Base-by-base conservation (phyloP, 805 yeast species). In the Priceomyces castillae region DNA sequence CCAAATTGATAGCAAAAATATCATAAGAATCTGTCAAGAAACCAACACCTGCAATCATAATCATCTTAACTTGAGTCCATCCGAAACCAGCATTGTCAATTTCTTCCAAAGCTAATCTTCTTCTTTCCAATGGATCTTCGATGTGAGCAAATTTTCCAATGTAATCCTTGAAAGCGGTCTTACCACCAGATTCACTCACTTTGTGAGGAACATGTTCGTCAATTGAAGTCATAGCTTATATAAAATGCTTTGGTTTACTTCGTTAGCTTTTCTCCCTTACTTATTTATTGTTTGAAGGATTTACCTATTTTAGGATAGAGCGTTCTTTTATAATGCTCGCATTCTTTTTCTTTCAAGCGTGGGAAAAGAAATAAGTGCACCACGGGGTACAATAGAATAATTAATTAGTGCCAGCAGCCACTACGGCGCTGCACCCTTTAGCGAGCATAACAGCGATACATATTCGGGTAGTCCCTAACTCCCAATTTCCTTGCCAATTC, bases 1-100 rank as follows among this genome's bases (percentile, higher is more conserved):
- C 92, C 71, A 89, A 71, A 67, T 85, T 86, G 56, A 89, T 89
- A 53, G 96, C 90, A 58, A 89, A 90, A 53, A 90, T 86, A 74
- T 90, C 96, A 67, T 90, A 89, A 43, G 96, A 81, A 69, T 89
- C 97, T 22, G 96, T 89, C 68, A 90, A 65, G 80, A 89, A 89
- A 64, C 97, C 97, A 52, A 89, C 94, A 74, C 97, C 72, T 67
- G 96, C 95, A 61, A 87, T 89, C 65, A 79, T 62, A 56, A 87
- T 85, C 73, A 89, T 86, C 67, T 88, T 80, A 42, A 86, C 66
- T 58, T 86, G 94, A 58, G 86, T 83, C 94, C 90, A 83, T 46
- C 90, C 87, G 54, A 86, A 86, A 0, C 74, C 65, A 42, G 89
- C 86, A 53, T 83, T 81, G 66, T 86, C 95, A 50, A 86, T 86